Evolutionary conservation across 2,329 filamentous ascomycete genomes (phyloP).

Genomic region (Lojkania enalia): DNA sequence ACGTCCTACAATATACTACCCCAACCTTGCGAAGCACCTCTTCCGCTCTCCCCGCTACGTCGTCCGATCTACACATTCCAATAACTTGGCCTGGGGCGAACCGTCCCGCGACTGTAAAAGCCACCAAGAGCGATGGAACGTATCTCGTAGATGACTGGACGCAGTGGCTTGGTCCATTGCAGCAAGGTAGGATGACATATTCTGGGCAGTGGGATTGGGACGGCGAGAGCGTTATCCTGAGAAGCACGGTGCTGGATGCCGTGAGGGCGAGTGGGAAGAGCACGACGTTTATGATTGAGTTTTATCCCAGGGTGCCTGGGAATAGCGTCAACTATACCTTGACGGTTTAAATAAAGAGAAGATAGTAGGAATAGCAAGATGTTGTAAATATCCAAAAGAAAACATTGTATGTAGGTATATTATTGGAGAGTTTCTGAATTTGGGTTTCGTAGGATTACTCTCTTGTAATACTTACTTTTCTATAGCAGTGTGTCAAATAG

Average conservation of each 20-base stretch:
- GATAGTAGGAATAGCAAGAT: too few relatives aligned
- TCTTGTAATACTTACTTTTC: too few relatives aligned
- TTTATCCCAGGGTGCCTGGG: slow-evolving; percentile 55
- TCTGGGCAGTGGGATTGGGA: slow-evolving; percentile 58
- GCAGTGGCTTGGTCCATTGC: slow-evolving; percentile 55
- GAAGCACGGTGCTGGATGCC: slow-evolving; percentile 48
- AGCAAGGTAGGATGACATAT: slow-evolving; percentile 54
- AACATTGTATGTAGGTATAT: too few relatives aligned
- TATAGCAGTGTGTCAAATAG: too few relatives aligned
- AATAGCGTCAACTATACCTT: slow-evolving; percentile 57
- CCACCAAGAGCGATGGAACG: slow-evolving; percentile 52
- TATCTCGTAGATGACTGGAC: slow-evolving; percentile 63
- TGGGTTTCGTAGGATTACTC: too few relatives aligned
- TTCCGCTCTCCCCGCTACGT: slow-evolving; percentile 38
- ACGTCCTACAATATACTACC: slow-evolving; percentile 58
- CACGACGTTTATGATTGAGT: slow-evolving; percentile 58
- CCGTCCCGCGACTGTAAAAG: slow-evolving; percentile 57
- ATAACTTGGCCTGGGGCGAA: slow-evolving; percentile 57
- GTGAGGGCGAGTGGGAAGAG: slow-evolving; percentile 52
- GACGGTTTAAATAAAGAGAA: slow-evolving; percentile 34
- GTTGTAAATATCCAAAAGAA: too few relatives aligned
- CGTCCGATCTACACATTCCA: slow-evolving; percentile 53
- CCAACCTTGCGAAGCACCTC: slow-evolving; percentile 44
- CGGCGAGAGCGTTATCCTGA: slow-evolving; percentile 52
- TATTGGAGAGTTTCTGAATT: too few relatives aligned